Conservation (phyloP, 768 basidiomycete species). For the Leccinum ochraceum region DNA sequence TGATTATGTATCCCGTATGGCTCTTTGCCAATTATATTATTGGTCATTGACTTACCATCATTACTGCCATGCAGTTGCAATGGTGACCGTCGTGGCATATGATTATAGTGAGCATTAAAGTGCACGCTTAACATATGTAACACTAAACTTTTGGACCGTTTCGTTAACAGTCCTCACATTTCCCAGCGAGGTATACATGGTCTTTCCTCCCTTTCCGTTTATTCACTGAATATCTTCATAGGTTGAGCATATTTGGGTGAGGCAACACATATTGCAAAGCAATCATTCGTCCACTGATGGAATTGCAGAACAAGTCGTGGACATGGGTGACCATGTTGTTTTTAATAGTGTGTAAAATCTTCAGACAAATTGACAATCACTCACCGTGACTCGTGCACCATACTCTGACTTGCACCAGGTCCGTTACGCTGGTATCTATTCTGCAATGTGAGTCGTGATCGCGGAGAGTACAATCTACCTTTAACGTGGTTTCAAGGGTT, state of each 20-base stretch:
- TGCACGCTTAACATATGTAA: neutral
- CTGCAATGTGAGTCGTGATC: too few species aligned
- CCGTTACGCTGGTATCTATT: too few species aligned
- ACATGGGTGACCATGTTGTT: neutral
- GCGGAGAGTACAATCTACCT: too few species aligned
- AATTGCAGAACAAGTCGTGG: too few species aligned
- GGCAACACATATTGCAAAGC: too few species aligned
- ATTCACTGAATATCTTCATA: too few species aligned
- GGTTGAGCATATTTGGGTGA: too few species aligned
- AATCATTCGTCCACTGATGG: too few species aligned
- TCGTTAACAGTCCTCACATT: neutral
- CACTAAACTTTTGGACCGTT: neutral
- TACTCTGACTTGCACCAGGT: neutral
- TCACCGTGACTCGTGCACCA: too few species aligned
- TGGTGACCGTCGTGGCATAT: neutral
- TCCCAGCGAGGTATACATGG: neutral
- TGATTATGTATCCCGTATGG: neutral
- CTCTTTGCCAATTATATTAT: neutral
- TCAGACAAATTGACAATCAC: fast-evolving
- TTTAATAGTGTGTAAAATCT: neutral
- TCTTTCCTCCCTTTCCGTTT: too few species aligned
- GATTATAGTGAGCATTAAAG: neutral
- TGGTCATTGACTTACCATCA: neutral
- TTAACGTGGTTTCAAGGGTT: too few species aligned
- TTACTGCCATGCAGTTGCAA: neutral